Evolutionary conservation across 371 early-diverging fungal species (phyloP), one percentile per base, ranked within the genome.

Genomic region (Furculomyces boomerangus): DNA sequence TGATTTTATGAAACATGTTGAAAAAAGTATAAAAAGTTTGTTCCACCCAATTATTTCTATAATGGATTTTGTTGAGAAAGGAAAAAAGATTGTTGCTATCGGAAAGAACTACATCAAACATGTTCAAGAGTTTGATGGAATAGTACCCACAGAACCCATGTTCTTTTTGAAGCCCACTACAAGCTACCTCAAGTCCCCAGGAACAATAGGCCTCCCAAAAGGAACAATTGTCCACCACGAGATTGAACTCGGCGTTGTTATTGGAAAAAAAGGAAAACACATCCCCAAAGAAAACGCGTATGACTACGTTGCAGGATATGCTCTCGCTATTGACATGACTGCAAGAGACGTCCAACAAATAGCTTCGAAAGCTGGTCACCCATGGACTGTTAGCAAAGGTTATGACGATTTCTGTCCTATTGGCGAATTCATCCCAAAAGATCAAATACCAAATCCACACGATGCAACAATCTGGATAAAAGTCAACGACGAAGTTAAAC

Each of bases 101-200:
- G 53, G 53, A 8, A 26, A 45, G 20, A 53, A 41, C 44, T 45
- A 53, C 29, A 80, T 81, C 55, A 90, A 88, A 57, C 93, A 93
- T 60, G 91, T 91, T 32, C 86, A 88, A 62, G 93, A 93, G 66
- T 76, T 95, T 3, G 86, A 88, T 44, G 93, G 90, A 62, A 77
- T 85, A 10, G 84, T 93, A 18, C 93, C 93, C 2, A 84, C 71
- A 26, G 63, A 78, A 2, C 93, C 93, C 24, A 83, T 93, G 66
- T 86, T 91, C 67, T 95, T 95, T 61, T 74, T 95, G 49, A 95
- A 95, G 73, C 96, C 96, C 13, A 80, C 90, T 2, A 82, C 88
- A 39, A 89, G 90, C 13, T 90, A 81, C 57, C 68, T 88, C 50
- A 58, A 73, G 14, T 70, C 75, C 29, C 83, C 83, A 5, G 79